Percentiles rank a stretch among this genome's conserved stretches.
Conservation (phyloP, 805 yeast genomes). For the Suhomyces faveliae region DNA sequence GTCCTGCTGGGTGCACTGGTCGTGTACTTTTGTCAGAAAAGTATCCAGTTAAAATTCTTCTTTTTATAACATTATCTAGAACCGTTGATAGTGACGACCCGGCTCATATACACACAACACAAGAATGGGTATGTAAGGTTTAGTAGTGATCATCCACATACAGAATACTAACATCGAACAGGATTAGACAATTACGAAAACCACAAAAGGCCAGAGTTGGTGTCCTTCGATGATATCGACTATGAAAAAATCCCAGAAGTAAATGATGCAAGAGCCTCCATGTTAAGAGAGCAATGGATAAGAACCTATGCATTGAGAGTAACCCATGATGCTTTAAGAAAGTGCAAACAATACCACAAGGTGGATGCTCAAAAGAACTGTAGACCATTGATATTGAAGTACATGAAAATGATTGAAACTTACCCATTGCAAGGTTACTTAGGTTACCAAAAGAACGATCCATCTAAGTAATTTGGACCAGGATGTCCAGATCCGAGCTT, state of each 20-base stretch:
- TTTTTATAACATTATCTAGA: slow-evolving; percentile 16
- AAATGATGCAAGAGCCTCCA: slow-evolving; percentile 70
- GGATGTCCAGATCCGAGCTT: not conserved
- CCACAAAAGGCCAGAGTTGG: slow-evolving; percentile 62
- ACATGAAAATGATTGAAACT: slow-evolving; percentile 71
- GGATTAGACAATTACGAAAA: slow-evolving; percentile 34
- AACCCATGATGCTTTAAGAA: slow-evolving; percentile 71
- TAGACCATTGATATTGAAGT: slow-evolving; percentile 72
- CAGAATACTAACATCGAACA: slow-evolving; percentile 15
- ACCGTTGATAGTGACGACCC: slow-evolving; percentile 3
- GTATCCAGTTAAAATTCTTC: slow-evolving; percentile 33
- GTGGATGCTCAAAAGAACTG: slow-evolving; percentile 65
- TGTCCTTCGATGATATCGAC: slow-evolving; percentile 81
- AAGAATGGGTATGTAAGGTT: slow-evolving; percentile 18
- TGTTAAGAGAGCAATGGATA: slow-evolving; percentile 79
- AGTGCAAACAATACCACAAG: slow-evolving; percentile 65
- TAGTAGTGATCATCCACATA: not conserved
- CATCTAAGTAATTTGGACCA: slow-evolving; percentile 50
- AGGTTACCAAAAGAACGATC: slow-evolving; percentile 89
- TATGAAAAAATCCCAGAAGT: slow-evolving; percentile 64
- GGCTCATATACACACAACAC: slow-evolving; percentile 1
- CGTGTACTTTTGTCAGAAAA: slow-evolving; percentile 15
- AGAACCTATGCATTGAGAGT: slow-evolving; percentile 65
- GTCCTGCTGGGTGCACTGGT: slow-evolving; percentile 5
- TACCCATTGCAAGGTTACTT: slow-evolving; percentile 69